Base-by-base conservation (phyloP, 164 flowering plant species). In the Vitis amurensis region DNA sequence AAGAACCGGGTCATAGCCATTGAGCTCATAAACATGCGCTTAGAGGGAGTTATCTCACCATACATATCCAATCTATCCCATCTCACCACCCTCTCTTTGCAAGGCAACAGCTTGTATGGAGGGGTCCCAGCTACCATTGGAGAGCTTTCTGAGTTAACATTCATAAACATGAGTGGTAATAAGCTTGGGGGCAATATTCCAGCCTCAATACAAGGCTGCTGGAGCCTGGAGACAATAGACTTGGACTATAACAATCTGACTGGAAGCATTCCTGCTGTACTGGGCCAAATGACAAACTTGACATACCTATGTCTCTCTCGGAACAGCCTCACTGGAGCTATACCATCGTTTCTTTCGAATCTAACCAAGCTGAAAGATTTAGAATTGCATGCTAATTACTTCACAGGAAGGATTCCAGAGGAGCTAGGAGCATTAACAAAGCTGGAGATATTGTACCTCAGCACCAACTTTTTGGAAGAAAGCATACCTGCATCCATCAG, bases 241-340 rank as follows among this genome's bases (percentile, higher is more conserved):
- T 19, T 68, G 16, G 13, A 8, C 6, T 0, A 50, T 14, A 68
- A 31, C 13, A 60, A 29, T 16, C 19, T 69, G 1, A 55, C 71
- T 30, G 71, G 72, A 12, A 50, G 30, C 63, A 73, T 73, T 58
- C 76, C 76, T 9, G 57, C n/a, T n/a, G 76, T 56, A 30, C 53
- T 73, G 1, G 53, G 76, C 13, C 8, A 17, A 51, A 44, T 73
- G 50, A 68, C 37, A 68, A 73, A 68, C 52, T 29, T 73, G 61
- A 51, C 71, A 6, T 8, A n/a, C 62, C 56, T 73, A 27, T 12
- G n/a, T 12, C 59, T 68, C 47, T 27, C 68, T 2, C 14, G 1
- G 6, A 73, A 73, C 63, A 55, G 14, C 1, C 71, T 73, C 56
- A 67, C 30, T 1, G 68, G 76, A 9, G 4, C 5, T 9, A 47